phyloP scores from a whole-genome alignment of 179 eudicot genomes.

The Sideroxylon spinosum region DNA sequence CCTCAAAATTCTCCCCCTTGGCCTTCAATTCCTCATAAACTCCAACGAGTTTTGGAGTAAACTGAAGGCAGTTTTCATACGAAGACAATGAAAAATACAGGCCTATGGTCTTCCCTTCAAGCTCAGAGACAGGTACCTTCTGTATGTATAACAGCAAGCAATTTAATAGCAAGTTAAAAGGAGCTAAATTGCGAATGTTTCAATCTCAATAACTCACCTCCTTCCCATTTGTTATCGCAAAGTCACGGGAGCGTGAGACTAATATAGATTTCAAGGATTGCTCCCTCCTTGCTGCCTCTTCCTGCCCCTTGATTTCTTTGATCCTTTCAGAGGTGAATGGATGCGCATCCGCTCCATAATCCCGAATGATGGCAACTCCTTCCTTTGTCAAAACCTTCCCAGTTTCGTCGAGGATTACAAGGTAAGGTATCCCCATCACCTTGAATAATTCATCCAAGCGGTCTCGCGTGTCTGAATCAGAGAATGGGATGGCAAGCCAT shows the following conservation, averaged over 20 bases:
- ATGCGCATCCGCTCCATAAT: slow-evolving; percentile 56
- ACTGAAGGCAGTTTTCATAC: slow-evolving; percentile 32
- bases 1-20: slow-evolving; percentile 51
- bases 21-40: slow-evolving; percentile 48
- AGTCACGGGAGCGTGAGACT: slow-evolving; percentile 40
- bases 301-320: slow-evolving; percentile 35
- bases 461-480: slow-evolving; percentile 48
- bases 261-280: slow-evolving; percentile 38
- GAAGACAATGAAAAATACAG: slow-evolving; percentile 50
- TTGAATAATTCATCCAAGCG: slow-evolving; percentile 40
- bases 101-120: slow-evolving; percentile 69
- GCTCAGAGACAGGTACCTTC: slow-evolving; percentile 42
- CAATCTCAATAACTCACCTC: slow-evolving; percentile 25
- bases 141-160: not conserved
- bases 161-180: not conserved
- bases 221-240: slow-evolving; percentile 36
- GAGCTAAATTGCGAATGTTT: not conserved
- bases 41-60: slow-evolving; percentile 44
- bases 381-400: slow-evolving; percentile 48
- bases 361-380: slow-evolving; percentile 55
- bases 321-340: slow-evolving; percentile 59
- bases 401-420: slow-evolving; percentile 57
- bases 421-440: slow-evolving; percentile 55
- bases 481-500: slow-evolving; percentile 89
- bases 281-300: slow-evolving; percentile 36